Base-by-base conservation (phyloP, 2,329 filamentous ascomycete species). In the Coccinonectria pachysandricola region DNA sequence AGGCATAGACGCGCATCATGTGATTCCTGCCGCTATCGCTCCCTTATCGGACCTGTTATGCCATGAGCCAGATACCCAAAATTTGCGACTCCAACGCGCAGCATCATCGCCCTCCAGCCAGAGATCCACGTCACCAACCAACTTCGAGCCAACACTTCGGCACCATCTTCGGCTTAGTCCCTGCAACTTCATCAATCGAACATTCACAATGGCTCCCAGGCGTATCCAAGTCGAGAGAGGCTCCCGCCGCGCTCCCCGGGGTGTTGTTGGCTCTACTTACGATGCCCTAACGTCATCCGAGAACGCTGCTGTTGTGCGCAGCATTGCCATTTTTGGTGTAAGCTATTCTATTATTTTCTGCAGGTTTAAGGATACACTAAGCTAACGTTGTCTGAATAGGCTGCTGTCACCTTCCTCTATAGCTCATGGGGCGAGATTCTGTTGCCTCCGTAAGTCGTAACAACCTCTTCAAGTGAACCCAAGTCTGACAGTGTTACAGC, bases 351-450 rank as follows among this genome's bases (percentile, higher is more conserved):
- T 19, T 7, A 7, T 10, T 7, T 19, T 19, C 10, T 7, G 17
- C 17, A 19, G 7, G 17, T 10, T 7, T 7, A 19, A 10, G 17
- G 7, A n/a, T n/a, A n/a, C n/a, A n/a, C n/a, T n/a, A n/a, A n/a
- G 13, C 34, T 45, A 18, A 42, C 9, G 1, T 8, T n/a, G 3
- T 4, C 14, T 17, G 2, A 12, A 32, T 31, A 80, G 75, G 69
- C 61, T 40, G 75, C 74, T 21, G 67, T 81, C 28, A 67, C 74
- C 19, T 75, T 82, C 53, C 64, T 82, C 40, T 65, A 73, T 31
- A 80, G 75, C 59, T 69, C 71, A 28, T 76, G 73, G 63, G 70
- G 71, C 54, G 77, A 81, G 49, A 60, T 71, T 45, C 65, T 82
- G 32, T 64, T 81, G 39, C 76, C 77, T 53, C 71, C 73, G 69